These are phyloP conservation scores for Venturia effusa DNA, from an alignment of 2,329 filamentous ascomycete genomes.

Conservation along the genomic window DNA sequence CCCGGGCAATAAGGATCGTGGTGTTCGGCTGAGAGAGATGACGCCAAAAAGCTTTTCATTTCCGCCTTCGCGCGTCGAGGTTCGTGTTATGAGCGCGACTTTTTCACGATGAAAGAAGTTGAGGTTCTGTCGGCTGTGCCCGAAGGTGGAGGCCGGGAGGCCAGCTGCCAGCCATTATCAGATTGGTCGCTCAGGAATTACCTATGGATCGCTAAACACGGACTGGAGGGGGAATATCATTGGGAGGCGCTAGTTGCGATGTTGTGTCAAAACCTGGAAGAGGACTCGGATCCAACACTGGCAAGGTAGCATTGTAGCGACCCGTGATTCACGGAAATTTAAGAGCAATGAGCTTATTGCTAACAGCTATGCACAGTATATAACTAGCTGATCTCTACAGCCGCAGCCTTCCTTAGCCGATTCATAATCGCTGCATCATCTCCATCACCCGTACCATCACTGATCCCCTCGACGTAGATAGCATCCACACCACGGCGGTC, in stretches of 20 bases:
- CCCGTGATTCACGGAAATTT: background rate
- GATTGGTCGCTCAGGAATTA: background rate
- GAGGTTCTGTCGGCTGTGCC: background rate
- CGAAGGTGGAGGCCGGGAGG: background rate
- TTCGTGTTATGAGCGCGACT: background rate
- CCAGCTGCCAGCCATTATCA: background rate
- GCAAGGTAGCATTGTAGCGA: background rate
- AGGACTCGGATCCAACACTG: background rate
- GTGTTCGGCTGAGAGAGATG: background rate
- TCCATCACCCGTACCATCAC: conserved; percentile 56
- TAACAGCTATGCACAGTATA: background rate
- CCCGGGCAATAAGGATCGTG: background rate
- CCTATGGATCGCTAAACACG: background rate
- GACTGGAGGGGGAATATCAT: background rate
- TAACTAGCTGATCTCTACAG: conserved; percentile 15
- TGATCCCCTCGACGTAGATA: conserved; percentile 85
- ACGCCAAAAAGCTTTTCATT: background rate
- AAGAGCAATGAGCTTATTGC: background rate
- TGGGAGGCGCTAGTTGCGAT: background rate
- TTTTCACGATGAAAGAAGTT: background rate
- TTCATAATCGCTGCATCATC: conserved; percentile 62
- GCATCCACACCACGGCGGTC: conserved; percentile 68
- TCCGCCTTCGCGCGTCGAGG: background rate
- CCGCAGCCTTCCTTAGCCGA: conserved; percentile 37
- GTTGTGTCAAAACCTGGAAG: background rate